A percentile compares a stretch with the other conserved stretches of the same genome.
Evolutionary conservation across 176 grass and related monocot genomes (phyloP).

Genomic region (Phoenix dactylifera): DNA sequence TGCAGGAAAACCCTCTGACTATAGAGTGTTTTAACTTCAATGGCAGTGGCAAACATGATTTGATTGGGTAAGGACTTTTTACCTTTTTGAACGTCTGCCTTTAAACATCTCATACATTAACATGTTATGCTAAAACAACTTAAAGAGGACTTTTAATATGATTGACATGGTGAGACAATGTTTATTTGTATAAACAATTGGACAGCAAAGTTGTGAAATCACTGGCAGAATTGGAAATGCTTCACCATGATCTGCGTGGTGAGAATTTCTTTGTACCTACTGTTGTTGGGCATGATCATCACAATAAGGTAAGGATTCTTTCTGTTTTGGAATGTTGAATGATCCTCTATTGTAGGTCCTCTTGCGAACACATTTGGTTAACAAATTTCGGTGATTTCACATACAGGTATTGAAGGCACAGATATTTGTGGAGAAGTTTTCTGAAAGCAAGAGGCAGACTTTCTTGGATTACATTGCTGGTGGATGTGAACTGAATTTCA

Average conservation of each 20-base stretch:
- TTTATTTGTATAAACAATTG: conserved; percentile 8
- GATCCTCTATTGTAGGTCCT: conserved; percentile 8
- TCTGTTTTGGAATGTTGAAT: conserved; percentile 22
- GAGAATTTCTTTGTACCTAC: conserved; percentile 76
- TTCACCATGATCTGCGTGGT: conserved; percentile 45
- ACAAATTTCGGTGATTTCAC: neutral
- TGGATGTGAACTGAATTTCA: conserved; percentile 82
- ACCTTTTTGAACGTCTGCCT: neutral
- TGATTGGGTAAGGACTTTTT: conserved; percentile 77
- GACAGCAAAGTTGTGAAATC: conserved; percentile 95
- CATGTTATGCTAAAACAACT: too few species aligned
- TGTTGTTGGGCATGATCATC: conserved; percentile 47
- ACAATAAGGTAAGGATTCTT: conserved; percentile 64
- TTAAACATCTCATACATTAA: too few species aligned
- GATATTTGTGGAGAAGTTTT: conserved; percentile 80
- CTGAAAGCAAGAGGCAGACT: conserved; percentile 55
- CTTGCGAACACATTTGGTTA: too few species aligned
- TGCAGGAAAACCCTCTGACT: conserved; percentile 89
- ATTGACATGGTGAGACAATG: too few species aligned
- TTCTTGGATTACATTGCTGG: conserved; percentile 89
- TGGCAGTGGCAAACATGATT: conserved; percentile 85
- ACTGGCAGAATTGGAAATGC: conserved; percentile 68
- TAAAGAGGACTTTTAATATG: too few species aligned
- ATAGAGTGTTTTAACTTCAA: conserved; percentile 98
- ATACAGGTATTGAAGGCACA: conserved; percentile 71